Evolutionary conservation across 2,329 filamentous ascomycete species (phyloP), one percentile per base, ranked within the genome.

Genomic region (Xylaria sp.): DNA sequence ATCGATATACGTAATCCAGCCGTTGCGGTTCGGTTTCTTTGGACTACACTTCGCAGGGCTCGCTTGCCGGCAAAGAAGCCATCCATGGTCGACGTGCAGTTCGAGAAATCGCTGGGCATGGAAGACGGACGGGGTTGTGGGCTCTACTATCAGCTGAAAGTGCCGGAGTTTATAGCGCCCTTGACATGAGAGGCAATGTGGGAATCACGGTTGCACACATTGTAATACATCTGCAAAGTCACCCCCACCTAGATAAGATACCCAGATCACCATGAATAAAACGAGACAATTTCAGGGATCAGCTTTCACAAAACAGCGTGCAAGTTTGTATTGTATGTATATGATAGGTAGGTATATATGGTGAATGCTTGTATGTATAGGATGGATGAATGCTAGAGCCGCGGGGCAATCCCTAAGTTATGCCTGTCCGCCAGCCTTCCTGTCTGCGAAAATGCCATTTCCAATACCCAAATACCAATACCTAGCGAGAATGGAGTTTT

Each of bases 401-500:
- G 48, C 46, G 10, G 31, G 46, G 44, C 57, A 62, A 9, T 46
- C 34, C 10, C n/a, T 34, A 3, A 23, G 54, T 48, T 28, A 28
- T 28, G 28, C 28, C 28, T 28, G 28, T 28, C 28, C 4, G 28
- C 28, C 28, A 28, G 28, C 28, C 54, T 63, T 18, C 48, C 34
- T 37, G 34, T 6, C 34, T 37, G 6, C 34, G 34, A 37, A 37
- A 37, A 37, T 37, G 34, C 34, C 34, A 9, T 37, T 37, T 37
- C 34, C 34, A 37, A 37, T 10, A 37, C 34, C 34, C 34, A 9
- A 37, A 37, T 37, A 37, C 34, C 34, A 37, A 37, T 37, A 37
- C 34, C 34, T 37, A 48, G 23, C 37, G 23, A 39, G 64, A 64
- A 60, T 67, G 59, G 64, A 64, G 59, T 28, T 64, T 60, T 55